Evolutionary conservation across 805 yeast species (phyloP), one percentile per base, ranked within the genome.

Genomic region (Teunomyces cretensis): DNA sequence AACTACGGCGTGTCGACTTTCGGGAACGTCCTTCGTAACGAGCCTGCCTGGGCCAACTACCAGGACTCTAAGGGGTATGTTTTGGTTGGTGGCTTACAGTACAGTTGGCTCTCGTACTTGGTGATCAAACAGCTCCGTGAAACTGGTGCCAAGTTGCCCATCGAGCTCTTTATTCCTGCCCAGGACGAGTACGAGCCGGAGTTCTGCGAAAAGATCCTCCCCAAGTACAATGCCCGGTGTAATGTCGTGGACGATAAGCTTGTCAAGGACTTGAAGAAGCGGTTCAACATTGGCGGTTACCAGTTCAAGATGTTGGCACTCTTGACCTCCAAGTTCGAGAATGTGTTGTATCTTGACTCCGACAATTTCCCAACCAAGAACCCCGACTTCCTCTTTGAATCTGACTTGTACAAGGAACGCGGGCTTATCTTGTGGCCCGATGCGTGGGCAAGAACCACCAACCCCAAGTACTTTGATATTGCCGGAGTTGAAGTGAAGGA

Each of bases 361-460:
- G 83, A 79, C 55, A 72, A 78, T 52, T 68, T 74, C 53, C 80
- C 78, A 2, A 59, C 71, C 12, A 55, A 49, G 32, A 64, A 68
- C 53, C 62, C 74, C 13, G 80, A 78, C 42, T 63, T 64, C 41
- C 65, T 83, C 33, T 77, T 83, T 43, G 58, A 60, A 1, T 71
- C 79, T 28, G 58, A 67, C 9, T 64, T 70, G 6, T 82, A 66
- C 62, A 53, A 58, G 80, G 83, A 46, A 8, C 62, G 64, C 13
- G 76, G 79, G 0, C 56, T 83, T 43, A 66, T 82, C 8, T 47
- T 81, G 7, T 83, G 88, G 88, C 88, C 88, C 2, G 88, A 83
- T 61, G 78, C 79, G 30, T 83, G 88, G 88, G 73, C 83, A 2
- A 69, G 88, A 60, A 80, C 87, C 4, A 81, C 87, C 7, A 73